Evolutionary conservation across 1,284 basidiomycete genomes (phyloP).

Genomic region (Ganoderma meredithae): DNA sequence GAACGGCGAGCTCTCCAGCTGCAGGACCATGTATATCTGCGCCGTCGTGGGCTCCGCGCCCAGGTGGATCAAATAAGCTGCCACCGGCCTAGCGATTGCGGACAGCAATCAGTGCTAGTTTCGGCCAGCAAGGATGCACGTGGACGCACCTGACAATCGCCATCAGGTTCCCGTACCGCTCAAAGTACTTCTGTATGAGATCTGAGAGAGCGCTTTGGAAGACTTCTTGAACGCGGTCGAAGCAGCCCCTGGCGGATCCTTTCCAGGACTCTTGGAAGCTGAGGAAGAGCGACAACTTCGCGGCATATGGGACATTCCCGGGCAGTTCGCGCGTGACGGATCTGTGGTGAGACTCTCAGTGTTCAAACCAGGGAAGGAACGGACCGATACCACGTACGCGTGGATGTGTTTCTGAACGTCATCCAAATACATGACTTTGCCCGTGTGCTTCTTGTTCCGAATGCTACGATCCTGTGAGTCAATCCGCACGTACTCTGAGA

Average conservation of each 20-base stretch:
- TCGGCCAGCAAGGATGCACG: too few species aligned
- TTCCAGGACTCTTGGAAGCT: conserved; percentile 50
- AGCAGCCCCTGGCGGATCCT: conserved; percentile 45
- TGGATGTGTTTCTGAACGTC: conserved; percentile 35
- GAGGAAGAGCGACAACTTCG: conserved; percentile 51
- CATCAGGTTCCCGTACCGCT: conserved; percentile 40
- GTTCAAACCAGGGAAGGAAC: background rate
- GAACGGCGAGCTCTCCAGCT: conserved; percentile 41
- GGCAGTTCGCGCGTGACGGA: conserved; percentile 60
- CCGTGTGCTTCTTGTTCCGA: conserved; percentile 11
- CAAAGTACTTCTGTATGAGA: conserved; percentile 41
- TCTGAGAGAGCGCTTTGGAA: conserved; percentile 37
- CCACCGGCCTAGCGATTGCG: conserved; percentile 11
- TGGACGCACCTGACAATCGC: conserved; percentile 37
- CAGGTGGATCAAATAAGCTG: conserved; percentile 21
- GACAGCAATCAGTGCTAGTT: background rate
- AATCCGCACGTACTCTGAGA: conserved; percentile 34
- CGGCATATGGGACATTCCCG: conserved; percentile 56
- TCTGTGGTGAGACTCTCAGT: conserved; percentile 36
- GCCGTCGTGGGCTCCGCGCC: conserved; percentile 20
- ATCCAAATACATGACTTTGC: conserved; percentile 29
- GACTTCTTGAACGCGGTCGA: conserved; percentile 43
- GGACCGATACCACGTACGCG: conserved; percentile 20
- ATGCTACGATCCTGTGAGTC: conserved; percentile 35
- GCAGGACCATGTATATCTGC: conserved; percentile 35